Evolutionary conservation across 495 filamentous ascomycete species (phyloP).

Genomic region (Massariosphaeria phaeospora): DNA sequence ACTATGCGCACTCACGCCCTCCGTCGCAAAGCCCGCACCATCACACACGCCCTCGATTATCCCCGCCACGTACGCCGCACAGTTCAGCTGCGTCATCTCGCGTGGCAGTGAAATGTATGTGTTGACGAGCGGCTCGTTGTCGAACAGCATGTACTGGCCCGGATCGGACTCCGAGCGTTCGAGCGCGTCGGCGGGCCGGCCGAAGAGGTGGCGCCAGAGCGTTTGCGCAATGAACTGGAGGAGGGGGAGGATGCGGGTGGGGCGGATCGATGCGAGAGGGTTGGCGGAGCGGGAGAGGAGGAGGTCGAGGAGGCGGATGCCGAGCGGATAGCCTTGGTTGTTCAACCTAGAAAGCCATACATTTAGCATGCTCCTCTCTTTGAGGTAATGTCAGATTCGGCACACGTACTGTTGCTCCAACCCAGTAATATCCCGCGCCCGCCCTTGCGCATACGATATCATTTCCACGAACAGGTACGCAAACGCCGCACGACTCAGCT

Average conservation of each 20-base stretch:
- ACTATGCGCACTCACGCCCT: constrained; percentile 83
- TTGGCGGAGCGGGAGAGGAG: constrained; percentile 71
- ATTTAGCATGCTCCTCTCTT: constrained; percentile 2
- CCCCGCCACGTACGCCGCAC: constrained; percentile 90
- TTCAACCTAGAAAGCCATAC: constrained; percentile 61
- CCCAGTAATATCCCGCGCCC: constrained; percentile 87
- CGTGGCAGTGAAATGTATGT: constrained; percentile 85
- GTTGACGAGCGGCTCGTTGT: constrained; percentile 95
- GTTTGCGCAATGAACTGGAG: constrained; percentile 90
- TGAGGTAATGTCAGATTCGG: background rate
- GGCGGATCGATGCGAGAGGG: constrained; percentile 63
- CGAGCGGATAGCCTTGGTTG: constrained; percentile 89
- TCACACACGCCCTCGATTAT: constrained; percentile 95
- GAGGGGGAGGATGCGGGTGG: constrained; percentile 82
- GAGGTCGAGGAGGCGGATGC: constrained; percentile 89
- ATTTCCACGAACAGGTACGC: constrained; percentile 96
- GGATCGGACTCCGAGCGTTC: constrained; percentile 79
- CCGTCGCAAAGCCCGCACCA: constrained; percentile 77
- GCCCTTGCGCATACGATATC: constrained; percentile 88
- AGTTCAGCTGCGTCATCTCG: constrained; percentile 95
- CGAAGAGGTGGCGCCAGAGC: constrained; percentile 89
- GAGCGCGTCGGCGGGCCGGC: constrained; percentile 80
- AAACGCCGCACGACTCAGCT: constrained; percentile 87
- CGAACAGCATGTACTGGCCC: constrained; percentile 96
- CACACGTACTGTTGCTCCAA: constrained; percentile 73